These are phyloP conservation scores for Canariomyces notabilis DNA, from an alignment of 2,329 filamentous ascomycete species.

Conservation along the genomic window DNA sequence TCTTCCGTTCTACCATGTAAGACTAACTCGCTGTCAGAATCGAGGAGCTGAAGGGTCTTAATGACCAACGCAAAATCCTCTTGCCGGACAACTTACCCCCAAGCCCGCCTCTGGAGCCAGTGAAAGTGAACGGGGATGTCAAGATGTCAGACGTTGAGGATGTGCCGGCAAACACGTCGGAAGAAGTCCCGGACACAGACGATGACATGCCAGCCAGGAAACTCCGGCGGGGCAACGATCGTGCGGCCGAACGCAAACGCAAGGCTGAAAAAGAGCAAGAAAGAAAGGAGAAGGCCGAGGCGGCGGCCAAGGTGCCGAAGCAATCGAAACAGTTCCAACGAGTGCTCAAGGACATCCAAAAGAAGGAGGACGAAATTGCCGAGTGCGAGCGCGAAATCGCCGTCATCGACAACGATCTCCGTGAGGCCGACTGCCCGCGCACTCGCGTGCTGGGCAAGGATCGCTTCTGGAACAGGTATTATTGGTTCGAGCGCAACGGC, in stretches of 20 bases:
- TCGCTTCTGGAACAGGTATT: constrained; percentile 96
- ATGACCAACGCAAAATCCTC: constrained; percentile 68
- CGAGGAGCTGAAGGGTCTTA: constrained; percentile 65
- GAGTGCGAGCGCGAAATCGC: constrained; percentile 82
- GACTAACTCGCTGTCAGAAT: constrained; percentile 42
- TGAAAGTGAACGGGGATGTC: constrained; percentile 50
- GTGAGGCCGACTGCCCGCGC: constrained; percentile 88
- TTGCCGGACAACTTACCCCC: constrained; percentile 67
- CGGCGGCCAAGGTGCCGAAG: constrained; percentile 62
- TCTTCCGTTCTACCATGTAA: constrained; percentile 21
- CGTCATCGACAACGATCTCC: constrained; percentile 82
- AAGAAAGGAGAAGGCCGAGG: constrained; percentile 61
- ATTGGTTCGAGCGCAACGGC: constrained; percentile 98
- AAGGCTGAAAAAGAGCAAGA: constrained; percentile 66
- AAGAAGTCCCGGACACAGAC: constrained; percentile 63
- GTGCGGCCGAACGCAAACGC: constrained; percentile 70
- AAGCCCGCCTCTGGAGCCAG: constrained; percentile 50
- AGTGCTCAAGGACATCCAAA: constrained; percentile 81
- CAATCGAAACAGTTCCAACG: constrained; percentile 87
- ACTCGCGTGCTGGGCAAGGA: constrained; percentile 89
- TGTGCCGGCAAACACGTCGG: constrained; percentile 52
- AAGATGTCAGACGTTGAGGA: constrained; percentile 63
- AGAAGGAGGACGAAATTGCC: constrained; percentile 74
- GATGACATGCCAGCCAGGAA: constrained; percentile 55
- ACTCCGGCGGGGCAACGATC: constrained; percentile 54